These are phyloP conservation scores for Solanum medicagineum DNA, from an alignment of 257 asterid genomes.

Conservation along the genomic window DNA sequence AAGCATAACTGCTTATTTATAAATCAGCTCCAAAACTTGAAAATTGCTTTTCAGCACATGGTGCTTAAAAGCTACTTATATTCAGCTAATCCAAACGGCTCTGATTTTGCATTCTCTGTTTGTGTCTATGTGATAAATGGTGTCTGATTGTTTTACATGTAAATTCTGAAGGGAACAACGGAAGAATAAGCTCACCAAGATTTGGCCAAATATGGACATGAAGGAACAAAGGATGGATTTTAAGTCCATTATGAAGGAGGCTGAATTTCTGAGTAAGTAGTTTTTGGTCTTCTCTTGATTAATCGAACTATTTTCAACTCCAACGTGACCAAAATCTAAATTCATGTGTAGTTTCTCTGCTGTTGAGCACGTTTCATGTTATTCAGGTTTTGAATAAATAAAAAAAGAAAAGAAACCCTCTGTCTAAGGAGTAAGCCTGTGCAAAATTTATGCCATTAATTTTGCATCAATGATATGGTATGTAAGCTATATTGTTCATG, in stretches of 20 bases:
- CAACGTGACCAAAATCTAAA: background rate
- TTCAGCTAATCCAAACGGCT: background rate
- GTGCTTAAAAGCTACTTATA: background rate
- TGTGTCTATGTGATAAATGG: background rate
- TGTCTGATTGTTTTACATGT: background rate
- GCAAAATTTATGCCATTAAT: background rate
- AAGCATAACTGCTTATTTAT: background rate
- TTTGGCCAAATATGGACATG: conserved; percentile 4
- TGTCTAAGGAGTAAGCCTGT: background rate
- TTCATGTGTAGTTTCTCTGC: background rate
- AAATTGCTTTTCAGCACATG: background rate
- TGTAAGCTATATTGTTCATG: background rate
- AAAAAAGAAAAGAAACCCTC: background rate
- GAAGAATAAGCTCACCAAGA: background rate
- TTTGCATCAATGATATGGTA: background rate
- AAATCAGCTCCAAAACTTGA: background rate
- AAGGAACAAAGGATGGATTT: conserved; percentile 31
- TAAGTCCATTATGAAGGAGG: conserved; percentile 49
- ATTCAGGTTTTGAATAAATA: background rate
- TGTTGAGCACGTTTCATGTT: background rate
- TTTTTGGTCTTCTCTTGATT: background rate
- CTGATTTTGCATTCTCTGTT: background rate
- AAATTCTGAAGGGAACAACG: background rate
- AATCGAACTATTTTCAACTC: background rate
- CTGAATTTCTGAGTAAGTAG: conserved; percentile 38